Base-by-base conservation (phyloP, 257 asterid species). In the Gentiana macrophylla region DNA sequence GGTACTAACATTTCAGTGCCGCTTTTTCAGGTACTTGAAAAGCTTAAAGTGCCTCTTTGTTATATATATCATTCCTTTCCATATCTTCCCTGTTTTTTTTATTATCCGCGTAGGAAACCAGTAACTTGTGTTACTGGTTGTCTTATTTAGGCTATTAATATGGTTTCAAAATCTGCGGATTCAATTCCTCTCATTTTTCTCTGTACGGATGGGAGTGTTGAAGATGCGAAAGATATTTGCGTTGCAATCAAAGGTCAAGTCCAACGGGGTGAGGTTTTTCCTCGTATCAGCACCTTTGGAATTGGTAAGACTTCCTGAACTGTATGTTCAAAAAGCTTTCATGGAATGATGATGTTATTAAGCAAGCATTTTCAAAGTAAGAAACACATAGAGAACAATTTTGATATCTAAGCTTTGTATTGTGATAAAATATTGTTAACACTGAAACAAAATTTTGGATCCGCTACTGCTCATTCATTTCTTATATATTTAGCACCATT, bases 121-220 rank as follows among this genome's bases (percentile, higher is more conserved):
- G 15, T 58, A 12, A 49, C 36, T 50, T 36, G 4, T 48, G 50
- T 52, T 37, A 35, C 11, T 62, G 64, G 34, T 52, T 65, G 65
- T 45, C 62, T 65, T 64, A 50, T 74, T 66, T 68, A 89, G 97
- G 97, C 97, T 57, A 72, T 89, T 47, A 60, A 72, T 63, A 69
- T 89, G 89, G 53, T 86, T 71, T 67, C 94, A 4, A 66, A 70
- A 65, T 48, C 64, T 44, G 73, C 79, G 6, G 74, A 69, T 65
- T 58, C 67, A 52, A 72, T 78, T 72, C 77, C 94, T 62, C 55
- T 77, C 32, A 60, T 89, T 54, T 78, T 86, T 73, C 84, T 89
- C 43, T 53, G 86, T 15, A 89, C 97, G 2, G 97, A 89, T 75
- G 97, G 97, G 65, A 67, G 94, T 1, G 95, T 84, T 61, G 95